These are phyloP conservation scores for Fusarium ambrosium DNA, from an alignment of 2,329 filamentous ascomycete species.

Conservation along the genomic window DNA sequence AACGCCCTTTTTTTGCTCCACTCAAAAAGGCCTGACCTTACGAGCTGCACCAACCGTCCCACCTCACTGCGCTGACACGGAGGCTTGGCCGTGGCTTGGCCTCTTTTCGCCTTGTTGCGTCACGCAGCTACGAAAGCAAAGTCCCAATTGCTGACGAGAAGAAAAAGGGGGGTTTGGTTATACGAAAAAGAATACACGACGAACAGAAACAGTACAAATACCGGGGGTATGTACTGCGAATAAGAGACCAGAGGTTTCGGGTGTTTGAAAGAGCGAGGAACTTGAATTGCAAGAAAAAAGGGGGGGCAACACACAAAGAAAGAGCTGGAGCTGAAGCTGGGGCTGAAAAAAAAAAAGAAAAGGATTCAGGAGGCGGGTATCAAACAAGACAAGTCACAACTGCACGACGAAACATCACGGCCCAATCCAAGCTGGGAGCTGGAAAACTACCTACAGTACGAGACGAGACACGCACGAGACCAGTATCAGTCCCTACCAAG, in stretches of 20 bases:
- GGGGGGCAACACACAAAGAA: not conserved
- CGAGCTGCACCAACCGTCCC: slow-evolving; percentile 16
- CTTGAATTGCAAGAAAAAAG: not conserved
- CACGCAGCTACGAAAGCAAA: slow-evolving; percentile 12
- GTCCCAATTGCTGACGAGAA: slow-evolving; percentile 2
- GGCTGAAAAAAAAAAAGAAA: slow-evolving; percentile 2
- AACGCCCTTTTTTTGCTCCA: slow-evolving; percentile 5
- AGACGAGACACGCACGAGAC: not conserved
- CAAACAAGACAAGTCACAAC: not conserved
- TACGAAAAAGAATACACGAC: not conserved
- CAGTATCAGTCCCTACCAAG: not conserved
- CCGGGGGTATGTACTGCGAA: not conserved
- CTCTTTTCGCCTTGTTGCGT: slow-evolving; percentile 12
- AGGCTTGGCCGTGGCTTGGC: slow-evolving; percentile 43
- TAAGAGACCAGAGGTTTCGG: not conserved
- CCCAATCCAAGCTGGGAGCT: not conserved
- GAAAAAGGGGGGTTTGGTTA: not conserved
- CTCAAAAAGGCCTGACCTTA: slow-evolving; percentile 11
- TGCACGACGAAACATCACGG: not conserved
- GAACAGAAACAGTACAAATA: not conserved
- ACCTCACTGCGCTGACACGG: slow-evolving; percentile 39
- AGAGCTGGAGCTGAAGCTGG: not conserved
- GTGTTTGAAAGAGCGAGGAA: not conserved
- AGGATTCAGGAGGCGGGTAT: slow-evolving; percentile 13
- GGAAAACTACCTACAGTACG: not conserved